Percentiles rank a stretch among this genome's conserved stretches.
These are phyloP conservation scores for Pseudogymnoascus sp. DNA, from an alignment of 2,329 filamentous ascomycete species.

Conservation along the genomic window DNA sequence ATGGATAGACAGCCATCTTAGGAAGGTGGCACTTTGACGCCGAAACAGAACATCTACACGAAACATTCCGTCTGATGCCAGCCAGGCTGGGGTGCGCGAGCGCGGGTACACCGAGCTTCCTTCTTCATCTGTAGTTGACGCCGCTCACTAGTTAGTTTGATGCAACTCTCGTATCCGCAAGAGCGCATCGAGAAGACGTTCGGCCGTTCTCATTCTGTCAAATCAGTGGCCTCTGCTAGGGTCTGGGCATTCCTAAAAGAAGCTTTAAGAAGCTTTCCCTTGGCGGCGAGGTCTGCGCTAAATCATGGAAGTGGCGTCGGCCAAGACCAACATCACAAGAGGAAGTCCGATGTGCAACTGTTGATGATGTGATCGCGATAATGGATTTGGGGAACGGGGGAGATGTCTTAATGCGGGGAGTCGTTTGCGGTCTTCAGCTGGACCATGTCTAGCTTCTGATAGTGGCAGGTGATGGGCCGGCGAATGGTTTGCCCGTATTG, in stretches of 20 bases:
- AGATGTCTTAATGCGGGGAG: not conserved
- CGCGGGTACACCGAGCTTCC: conserved; percentile 5
- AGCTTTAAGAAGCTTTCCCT: conserved; percentile 1
- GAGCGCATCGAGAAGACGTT: not conserved
- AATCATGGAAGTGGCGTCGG: conserved; percentile 1
- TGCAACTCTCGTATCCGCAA: not conserved
- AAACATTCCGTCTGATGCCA: not conserved
- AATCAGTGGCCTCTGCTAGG: not conserved
- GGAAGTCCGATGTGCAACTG: not conserved
- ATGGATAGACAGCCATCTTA: not conserved
- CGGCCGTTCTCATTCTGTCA: not conserved
- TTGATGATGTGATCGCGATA: conserved; percentile 3
- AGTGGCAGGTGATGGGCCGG: conserved; percentile 1
- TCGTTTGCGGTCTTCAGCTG: not conserved
- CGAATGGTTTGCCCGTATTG: conserved; percentile 1
- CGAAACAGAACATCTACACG: not conserved
- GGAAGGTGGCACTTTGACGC: not conserved
- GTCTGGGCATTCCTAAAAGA: not conserved
- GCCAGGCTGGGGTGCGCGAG: not conserved
- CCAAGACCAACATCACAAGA: conserved; percentile 1
- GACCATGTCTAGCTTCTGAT: not conserved
- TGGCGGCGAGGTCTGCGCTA: not conserved
- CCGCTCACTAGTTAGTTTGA: not conserved
- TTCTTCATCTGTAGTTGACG: not conserved
- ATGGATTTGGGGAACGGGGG: not conserved